Conservation (phyloP, 441 rosid species). For the Gossypium schwendimanii region DNA sequence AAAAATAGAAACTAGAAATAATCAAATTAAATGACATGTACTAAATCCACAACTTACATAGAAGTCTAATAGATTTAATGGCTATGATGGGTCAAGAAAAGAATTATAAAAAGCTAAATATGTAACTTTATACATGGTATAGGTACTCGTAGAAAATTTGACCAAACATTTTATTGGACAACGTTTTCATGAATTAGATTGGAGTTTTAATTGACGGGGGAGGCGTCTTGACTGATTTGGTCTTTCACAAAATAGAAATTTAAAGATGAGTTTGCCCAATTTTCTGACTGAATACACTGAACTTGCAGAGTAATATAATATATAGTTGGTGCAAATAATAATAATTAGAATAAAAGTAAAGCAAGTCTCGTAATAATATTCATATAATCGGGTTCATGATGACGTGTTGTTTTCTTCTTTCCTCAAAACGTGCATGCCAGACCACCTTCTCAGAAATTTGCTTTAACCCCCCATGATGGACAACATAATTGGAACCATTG, state of each 20-base stretch:
- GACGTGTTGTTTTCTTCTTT: not conserved
- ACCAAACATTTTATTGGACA: too few relatives aligned
- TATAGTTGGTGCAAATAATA: not conserved
- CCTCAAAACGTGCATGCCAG: not conserved
- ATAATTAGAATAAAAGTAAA: not conserved
- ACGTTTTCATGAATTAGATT: too few relatives aligned
- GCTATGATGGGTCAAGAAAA: too few relatives aligned
- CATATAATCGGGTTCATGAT: not conserved
- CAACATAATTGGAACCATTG: not conserved
- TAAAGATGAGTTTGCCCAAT: not conserved
- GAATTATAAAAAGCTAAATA: too few relatives aligned
- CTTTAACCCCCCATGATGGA: not conserved
- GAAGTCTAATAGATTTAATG: too few relatives aligned
- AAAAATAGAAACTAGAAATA: too few relatives aligned
- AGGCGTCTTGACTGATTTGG: not conserved
- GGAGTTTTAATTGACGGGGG: too few relatives aligned
- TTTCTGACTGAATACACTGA: not conserved
- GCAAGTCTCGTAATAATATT: not conserved
- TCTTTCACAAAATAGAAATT: not conserved
- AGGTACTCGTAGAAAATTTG: too few relatives aligned
- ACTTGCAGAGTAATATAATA: not conserved
- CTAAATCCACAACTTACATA: too few relatives aligned
- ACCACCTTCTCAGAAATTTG: not conserved
- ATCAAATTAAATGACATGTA: too few relatives aligned
- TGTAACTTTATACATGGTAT: too few relatives aligned